These are phyloP conservation scores for Cystofilobasidium macerans DNA, from an alignment of 768 basidiomycete genomes.

Conservation along the genomic window DNA sequence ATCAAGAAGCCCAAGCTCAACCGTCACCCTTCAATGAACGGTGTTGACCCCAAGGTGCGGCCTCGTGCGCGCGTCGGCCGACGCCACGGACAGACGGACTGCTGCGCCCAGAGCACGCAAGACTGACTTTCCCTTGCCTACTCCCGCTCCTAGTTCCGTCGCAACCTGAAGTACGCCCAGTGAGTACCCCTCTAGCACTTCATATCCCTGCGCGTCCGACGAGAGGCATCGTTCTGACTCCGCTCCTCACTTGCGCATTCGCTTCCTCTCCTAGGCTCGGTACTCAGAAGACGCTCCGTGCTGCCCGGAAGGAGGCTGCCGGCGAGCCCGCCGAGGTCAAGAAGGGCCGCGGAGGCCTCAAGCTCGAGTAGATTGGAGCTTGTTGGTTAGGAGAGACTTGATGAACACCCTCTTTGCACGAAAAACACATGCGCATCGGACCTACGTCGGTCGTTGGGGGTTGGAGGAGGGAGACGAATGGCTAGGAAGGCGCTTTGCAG, in stretches of 20 bases:
- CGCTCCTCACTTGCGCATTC: no score
- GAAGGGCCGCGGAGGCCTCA: slow-evolving; percentile 13
- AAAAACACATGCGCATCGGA: no score
- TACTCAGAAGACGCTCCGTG: slow-evolving; percentile 26
- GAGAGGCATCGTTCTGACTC: no score
- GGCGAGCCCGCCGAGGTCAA: slow-evolving; percentile 24
- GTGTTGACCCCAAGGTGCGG: slow-evolving; percentile 46
- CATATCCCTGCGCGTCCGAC: no score
- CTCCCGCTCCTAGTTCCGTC: slow-evolving; percentile 17
- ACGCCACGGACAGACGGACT: no score
- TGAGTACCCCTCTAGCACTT: no score
- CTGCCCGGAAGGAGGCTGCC: slow-evolving; percentile 24
- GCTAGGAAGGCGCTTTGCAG: no score
- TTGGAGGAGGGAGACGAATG: no score
- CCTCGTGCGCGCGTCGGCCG: neutral
- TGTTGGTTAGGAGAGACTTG: no score
- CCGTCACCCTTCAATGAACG: slow-evolving; percentile 70
- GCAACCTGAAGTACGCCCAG: slow-evolving; percentile 27
- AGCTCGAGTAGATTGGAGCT: neutral
- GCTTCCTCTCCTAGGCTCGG: slow-evolving; percentile 9
- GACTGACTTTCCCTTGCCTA: neutral
- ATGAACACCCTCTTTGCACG: no score
- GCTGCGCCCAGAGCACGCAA: neutral
- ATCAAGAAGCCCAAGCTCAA: slow-evolving; percentile 71
- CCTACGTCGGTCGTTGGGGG: no score